Base-by-base conservation (phyloP, 108 stramenopile genomes). In the Schizochytrium sp. region DNA sequence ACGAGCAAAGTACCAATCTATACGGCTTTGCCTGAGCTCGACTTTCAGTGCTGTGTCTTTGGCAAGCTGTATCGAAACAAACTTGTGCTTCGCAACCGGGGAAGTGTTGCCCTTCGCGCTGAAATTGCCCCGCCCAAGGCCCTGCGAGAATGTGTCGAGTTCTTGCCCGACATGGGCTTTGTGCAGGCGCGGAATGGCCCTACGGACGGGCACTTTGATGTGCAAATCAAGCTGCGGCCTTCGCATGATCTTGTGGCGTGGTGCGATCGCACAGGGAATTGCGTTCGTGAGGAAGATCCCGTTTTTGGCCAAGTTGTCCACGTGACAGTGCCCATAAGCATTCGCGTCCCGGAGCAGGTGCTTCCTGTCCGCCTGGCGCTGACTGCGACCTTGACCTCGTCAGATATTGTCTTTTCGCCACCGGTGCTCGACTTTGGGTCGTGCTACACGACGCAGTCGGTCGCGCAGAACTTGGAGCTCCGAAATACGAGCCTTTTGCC, bases 31-130 rank as follows among this genome's bases (percentile, higher is more conserved):
- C 57, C 88, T 18, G 44, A 88, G n/a, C 88, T 91, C 19, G 93
- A 94, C 71, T 44, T 94, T 21, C 83, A 60, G 18, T 93, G 93
- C 57, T 90, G 90, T 58, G 92, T 94, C 14, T 83, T 87, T 44
- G 93, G 89, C 10, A 93, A 93, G 88, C 76, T 93, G 6, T 94
- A 94, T 87, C 88, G 93, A 28, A 92, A 92, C 29, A 91, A 93
- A 60, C 72, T 93, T 5, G 57, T 89, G 6, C 16, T 94, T n/a
- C 90, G 88, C 44, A 94, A 94, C 87, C 90, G 94, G 21, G 93
- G 91, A 5, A 92, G 92, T 28, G 92, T 93, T 12, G 92, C 94
- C 47, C 87, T 92, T 53, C 91, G 92, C 44, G 89, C 59, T 12
- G 91, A 89, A 6, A 28, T 44, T 16, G 83, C 88, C 5, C 92